Base-by-base conservation (phyloP, 2,329 filamentous ascomycete genomes). In the Lecanicillium sp. region DNA sequence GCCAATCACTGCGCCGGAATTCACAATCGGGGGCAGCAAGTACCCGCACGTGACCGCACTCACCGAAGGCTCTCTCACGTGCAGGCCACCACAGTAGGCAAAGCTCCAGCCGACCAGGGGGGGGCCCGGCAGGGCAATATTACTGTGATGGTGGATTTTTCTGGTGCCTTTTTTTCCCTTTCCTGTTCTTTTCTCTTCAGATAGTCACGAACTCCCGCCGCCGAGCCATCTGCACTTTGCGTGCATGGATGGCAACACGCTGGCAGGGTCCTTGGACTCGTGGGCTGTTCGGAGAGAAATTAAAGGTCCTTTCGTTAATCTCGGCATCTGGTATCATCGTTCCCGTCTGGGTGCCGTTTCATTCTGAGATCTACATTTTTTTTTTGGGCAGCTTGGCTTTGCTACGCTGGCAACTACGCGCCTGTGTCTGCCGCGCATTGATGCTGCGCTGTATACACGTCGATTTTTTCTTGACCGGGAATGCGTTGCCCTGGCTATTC, bases 301-400 rank as follows among this genome's bases (percentile, higher is more conserved):
- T 41, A 56, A 53, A 52, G 46, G 68, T 69, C 72, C 69, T 66
- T 62, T 72, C 69, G 69, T 74, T 74, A 73, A 74, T 74, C 70
- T 68, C 70, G 66, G 60, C 66, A 62, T 51, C 63, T 63, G 63
- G 60, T 60, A 42, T 47, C 35, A 37, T 46, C 39, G 22, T 40
- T 52, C 58, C 65, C 58, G 62, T 73, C 68, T 66, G 64, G 58
- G 59, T 65, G 62, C 59, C 64, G 70, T 73, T 74, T 74, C 70
- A 74, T 71, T 70, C 64, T 63, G 68, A 69, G 69, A 74, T 73
- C 69, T 71, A 74, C 70, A 74, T 68, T 61, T 45, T 39, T 28
- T 25, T 36, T 33, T 25, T 36, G 6, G 22, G 17, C 33, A 28
- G n/a, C n/a, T n/a, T n/a, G n/a, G n/a, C n/a, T n/a, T n/a, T n/a